Evolutionary conservation across 176 grass and related monocot species (phyloP).

Genomic region (Carex pumila): DNA sequence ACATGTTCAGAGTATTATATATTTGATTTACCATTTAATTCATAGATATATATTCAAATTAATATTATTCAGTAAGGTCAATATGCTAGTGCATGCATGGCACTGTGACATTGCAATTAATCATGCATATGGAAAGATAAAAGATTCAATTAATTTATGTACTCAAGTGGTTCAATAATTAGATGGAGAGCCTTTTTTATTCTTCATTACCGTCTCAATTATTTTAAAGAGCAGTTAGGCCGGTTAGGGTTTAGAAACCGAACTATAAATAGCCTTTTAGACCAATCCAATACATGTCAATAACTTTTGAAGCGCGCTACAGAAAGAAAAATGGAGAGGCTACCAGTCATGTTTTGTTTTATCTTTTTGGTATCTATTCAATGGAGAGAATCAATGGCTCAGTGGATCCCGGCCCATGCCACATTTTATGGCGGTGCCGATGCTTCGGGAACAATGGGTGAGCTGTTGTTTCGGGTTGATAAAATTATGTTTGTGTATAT

Average conservation of each 20-base stretch:
- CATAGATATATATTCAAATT: too few species aligned
- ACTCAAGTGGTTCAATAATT: neutral
- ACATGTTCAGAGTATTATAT: too few species aligned
- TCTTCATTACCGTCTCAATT: neutral
- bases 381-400: conserved; percentile 10
- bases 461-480: neutral
- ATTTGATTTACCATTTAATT: too few species aligned
- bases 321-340: neutral
- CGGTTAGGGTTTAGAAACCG: neutral
- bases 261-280: conserved; percentile 1
- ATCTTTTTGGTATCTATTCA: conserved; percentile 7
- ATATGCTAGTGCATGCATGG: too few species aligned
- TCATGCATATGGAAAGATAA: neutral
- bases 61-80: too few species aligned
- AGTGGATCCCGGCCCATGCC: conserved; percentile 16
- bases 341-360: neutral
- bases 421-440: conserved; percentile 29
- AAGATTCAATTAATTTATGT: neutral
- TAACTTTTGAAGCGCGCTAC: neutral
- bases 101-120: neutral
- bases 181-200: neutral
- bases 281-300: neutral
- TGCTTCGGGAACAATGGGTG: conserved; percentile 25
- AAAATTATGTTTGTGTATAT: neutral
- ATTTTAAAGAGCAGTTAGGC: neutral